Evolutionary conservation across 2,329 filamentous ascomycete species (phyloP), one percentile per base, ranked within the genome.

Genomic region (Aspergillus brunneoviolaceus): DNA sequence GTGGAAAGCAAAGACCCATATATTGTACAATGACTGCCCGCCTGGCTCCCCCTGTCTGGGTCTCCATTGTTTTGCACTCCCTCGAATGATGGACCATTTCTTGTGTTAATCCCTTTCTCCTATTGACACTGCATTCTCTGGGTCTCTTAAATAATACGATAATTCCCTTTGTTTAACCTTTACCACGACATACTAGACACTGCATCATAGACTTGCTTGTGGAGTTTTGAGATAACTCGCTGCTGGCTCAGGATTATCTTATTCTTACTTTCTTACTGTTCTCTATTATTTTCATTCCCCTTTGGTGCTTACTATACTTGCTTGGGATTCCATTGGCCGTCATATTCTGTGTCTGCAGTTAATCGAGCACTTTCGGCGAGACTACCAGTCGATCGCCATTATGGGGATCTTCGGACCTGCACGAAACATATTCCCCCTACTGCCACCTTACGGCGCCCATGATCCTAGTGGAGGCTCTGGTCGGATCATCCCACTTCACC

Each of bases 401-500:
- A 76, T 76, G 74, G 35, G 72, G n/a, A 74, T 76, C 56, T 68
- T 68, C 57, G 67, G 67, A 61, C 70, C 74, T 1, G 67, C 65
- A 9, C 66, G 69, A 50, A 70, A 72, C 4, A 72, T 74, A 45
- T 76, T 76, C 35, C 75, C 75, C 6, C 63, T 75, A 4, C 75
- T 78, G 12, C 76, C 76, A 42, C 75, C 76, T 48, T 79, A 79
- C 62, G 76, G 72, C 19, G 73, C 70, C 39, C 75, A 77, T 7
- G 74, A 77, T 57, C 73, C 72, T n/a, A 85, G 84, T 77, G 80
- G 78, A 74, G 74, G 78, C 65, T 81, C 83, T 75, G 81, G 80
- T 72, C 73, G 72, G 59, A 76, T 84, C 76, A 82, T 83, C 79
- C 81, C 83, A 77, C 77, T 82, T 72, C 83, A 86, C 74, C 87